Base-by-base conservation (phyloP, 345 rosid species). In the Hypericum perforatum region DNA sequence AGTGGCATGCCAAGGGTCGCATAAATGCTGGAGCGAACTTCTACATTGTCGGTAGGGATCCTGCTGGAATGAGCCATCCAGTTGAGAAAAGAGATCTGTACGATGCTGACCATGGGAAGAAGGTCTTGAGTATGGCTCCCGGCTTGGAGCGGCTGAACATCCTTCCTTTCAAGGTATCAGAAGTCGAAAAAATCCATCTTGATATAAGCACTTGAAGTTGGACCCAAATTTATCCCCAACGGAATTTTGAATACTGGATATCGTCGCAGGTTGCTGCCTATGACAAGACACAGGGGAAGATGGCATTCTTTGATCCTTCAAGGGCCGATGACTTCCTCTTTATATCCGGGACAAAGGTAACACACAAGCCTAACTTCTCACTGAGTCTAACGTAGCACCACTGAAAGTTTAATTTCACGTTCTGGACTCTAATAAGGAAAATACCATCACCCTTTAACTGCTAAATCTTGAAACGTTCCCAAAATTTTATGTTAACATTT, bases 1-100 rank as follows among this genome's bases (percentile, higher is more conserved):
- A 92, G 67, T 92, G 98, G 98, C 98, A 92, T 36, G 98, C 98
- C 37, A 92, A 92, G 70, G 95, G 95, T 57, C 79, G 98, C 59
- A 88, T 92, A 59, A 92, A 92, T 61, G 98, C 98, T 0, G 98
- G 98, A 55, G 98, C 98, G 53, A 83, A 92, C 77, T 92, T 92
- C 45, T 92, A 92, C 76, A 92, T 92, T 50, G 98, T 92, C n/a
- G 98, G 98, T 64, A 77, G 98, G 65, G 96, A 92, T 61, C 98
- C 98, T 0, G 98, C 98, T 8, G 98, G 98, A 54, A 92, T 92
- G 98, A 70, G 95, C 63, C 98, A 92, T 64, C 98, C 98, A 0
- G 74, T 82, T 43, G 96, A 88, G 76, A 85, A 92, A 66, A 79
- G 95, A 70, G 98, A 92, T 56, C 66, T 92, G 3, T 92, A 92